Conservation (phyloP, 176 grass and related monocot species). For the Zoysia pacifica region DNA sequence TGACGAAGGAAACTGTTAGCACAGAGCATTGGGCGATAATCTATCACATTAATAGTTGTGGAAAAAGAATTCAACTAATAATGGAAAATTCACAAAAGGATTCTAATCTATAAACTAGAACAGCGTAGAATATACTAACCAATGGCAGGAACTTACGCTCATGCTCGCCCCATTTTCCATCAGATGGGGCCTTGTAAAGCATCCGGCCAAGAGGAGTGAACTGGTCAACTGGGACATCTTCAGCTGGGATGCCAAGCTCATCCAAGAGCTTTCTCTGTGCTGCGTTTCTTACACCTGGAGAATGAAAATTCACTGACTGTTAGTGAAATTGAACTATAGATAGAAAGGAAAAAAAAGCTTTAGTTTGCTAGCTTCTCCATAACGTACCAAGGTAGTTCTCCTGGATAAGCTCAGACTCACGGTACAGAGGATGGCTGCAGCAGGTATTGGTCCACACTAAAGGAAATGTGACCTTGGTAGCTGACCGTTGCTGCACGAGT, state of each 20-base stretch:
- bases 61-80: too few relatives aligned
- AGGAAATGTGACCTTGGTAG: slow-evolving; percentile 95
- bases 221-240: slow-evolving; percentile 79
- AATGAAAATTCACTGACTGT: background rate
- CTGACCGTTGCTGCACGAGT: slow-evolving; percentile 81
- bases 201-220: slow-evolving; percentile 87
- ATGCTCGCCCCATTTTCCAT: slow-evolving; percentile 96
- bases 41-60: background rate
- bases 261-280: slow-evolving; percentile 92
- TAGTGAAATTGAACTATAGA: background rate
- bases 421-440: slow-evolving; percentile 97
- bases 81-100: background rate
- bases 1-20: slow-evolving; percentile 26
- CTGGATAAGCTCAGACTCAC: slow-evolving; percentile 89
- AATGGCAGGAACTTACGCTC: slow-evolving; percentile 56
- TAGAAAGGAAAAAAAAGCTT: too few relatives aligned
- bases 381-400: slow-evolving; percentile 81
- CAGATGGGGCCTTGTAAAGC: slow-evolving; percentile 93
- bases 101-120: background rate
- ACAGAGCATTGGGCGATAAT: background rate
- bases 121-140: background rate
- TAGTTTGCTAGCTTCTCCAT: background rate
- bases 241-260: slow-evolving; percentile 80
- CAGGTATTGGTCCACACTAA: slow-evolving; percentile 97
- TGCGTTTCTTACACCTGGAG: slow-evolving; percentile 86